Evolutionary conservation across 805 yeast genomes (phyloP), one percentile per base, ranked within the genome.

Genomic region (Hanseniaspora guilliermondii): DNA sequence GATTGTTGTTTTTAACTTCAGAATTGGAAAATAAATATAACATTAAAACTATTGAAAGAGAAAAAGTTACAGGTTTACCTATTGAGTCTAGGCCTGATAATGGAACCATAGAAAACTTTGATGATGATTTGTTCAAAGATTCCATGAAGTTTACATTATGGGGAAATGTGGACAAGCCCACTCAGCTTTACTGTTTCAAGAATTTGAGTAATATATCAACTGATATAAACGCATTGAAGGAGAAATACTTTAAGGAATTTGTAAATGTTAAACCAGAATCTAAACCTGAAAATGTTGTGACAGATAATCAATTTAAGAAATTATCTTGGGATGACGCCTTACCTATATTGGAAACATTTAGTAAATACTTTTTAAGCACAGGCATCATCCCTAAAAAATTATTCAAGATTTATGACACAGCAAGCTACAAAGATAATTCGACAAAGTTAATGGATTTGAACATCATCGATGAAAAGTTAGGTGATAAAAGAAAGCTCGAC

Each of bases 1-100:
- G 68, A 53, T 48, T 66, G 33, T 36, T 60, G 22, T 67, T 64
- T 56, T 59, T 66, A 47, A 64, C 64, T 53, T 64, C 62, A 12
- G 58, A 64, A n/a, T 64, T 68, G 12, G 65, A 68, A 7, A 62
- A 59, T 22, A 58, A 58, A 27, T 41, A 48, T 11, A 49, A 27
- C 12, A 32, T 32, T 16, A 46, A 22, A 21, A 36, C 33, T 17
- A 17, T 17, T 46, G 48, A 30, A 45, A 33, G 9, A 59, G 17
- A 63, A 58, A 8, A 49, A 61, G 9, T 57, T 60, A 50, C 56
- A 61, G 45, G 17, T 14, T 9, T 37, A 57, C 7, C 25, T 24
- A 17, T 32, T 12, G 35, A 36, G 12, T 11, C 17, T 2, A 22
- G 21, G 9, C 5, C 17, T 11, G 40, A 47, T 16, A 22, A 47